phyloP scores from a whole-genome alignment of 2,329 filamentous ascomycete species.

The Fusarium sp. region DNA sequence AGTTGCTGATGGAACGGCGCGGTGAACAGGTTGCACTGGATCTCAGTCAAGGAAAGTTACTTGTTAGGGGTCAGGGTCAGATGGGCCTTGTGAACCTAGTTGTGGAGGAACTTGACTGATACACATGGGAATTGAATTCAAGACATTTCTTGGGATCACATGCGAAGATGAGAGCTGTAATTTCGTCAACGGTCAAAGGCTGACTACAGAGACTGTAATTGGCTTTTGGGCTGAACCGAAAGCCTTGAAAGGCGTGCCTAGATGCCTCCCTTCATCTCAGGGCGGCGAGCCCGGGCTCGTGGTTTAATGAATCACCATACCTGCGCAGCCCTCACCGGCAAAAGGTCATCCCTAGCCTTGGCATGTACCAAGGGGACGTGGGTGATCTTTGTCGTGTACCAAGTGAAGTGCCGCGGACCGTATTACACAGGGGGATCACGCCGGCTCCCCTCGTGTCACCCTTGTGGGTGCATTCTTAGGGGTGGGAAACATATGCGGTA shows the following conservation, averaged over 20 bases:
- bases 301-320: conserved; percentile 41
- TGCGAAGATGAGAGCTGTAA: conserved; percentile 18
- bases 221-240: conserved; percentile 10
- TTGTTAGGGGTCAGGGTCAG: conserved; percentile 1
- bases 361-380: conserved; percentile 13
- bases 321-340: conserved; percentile 4
- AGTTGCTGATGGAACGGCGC: conserved; percentile 19
- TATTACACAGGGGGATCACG: conserved; percentile 26
- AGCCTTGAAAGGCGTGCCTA: conserved; percentile 30
- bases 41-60: conserved; percentile 28
- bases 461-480: conserved; percentile 23
- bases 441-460: conserved; percentile 24
- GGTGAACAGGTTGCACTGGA: conserved; percentile 28
- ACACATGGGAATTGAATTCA: background rate
- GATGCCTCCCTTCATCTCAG: conserved; percentile 33
- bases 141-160: conserved; percentile 27
- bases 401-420: background rate
- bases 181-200: conserved; percentile 2
- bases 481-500: conserved; percentile 23
- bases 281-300: conserved; percentile 10
- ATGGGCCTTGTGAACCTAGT: conserved; percentile 7
- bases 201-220: conserved; percentile 14
- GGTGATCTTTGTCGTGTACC: conserved; percentile 2
- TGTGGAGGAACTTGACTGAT: conserved; percentile 26
- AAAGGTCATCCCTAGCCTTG: conserved; percentile 10